A percentile compares a stretch with the other conserved stretches of the same genome.
These are phyloP conservation scores for Fusarium dlaminii DNA, from an alignment of 2,329 filamentous ascomycete species.

Conservation along the genomic window DNA sequence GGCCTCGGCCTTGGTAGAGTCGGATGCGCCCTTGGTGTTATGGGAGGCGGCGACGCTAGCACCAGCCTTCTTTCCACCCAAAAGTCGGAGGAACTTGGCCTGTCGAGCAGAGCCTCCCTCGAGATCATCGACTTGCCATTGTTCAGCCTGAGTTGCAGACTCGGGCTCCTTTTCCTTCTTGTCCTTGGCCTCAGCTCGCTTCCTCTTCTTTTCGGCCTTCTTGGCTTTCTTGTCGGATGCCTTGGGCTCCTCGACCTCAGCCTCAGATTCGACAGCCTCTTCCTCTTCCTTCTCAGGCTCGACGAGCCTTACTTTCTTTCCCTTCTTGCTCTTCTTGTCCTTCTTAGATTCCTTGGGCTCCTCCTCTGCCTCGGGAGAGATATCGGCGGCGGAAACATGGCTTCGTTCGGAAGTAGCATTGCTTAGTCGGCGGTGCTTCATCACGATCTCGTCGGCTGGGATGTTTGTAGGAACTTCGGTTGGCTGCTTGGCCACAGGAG, in stretches of 20 bases:
- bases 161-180: conserved; percentile 30
- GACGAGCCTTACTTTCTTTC: conserved; percentile 31
- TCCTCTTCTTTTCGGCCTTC: conserved; percentile 51
- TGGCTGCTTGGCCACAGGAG: conserved; percentile 27
- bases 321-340: conserved; percentile 45
- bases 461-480: conserved; percentile 35
- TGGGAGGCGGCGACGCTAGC: conserved; percentile 38
- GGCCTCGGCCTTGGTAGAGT: conserved; percentile 55
- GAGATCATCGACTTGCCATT: conserved; percentile 64
- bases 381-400: conserved; percentile 24
- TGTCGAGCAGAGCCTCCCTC: conserved; percentile 62
- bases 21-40: conserved; percentile 42
- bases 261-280: conserved; percentile 19
- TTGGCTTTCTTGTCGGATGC: conserved; percentile 46
- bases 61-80: conserved; percentile 61
- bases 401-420: conserved; percentile 42
- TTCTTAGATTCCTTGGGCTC: conserved; percentile 38
- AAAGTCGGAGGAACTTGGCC: conserved; percentile 65
- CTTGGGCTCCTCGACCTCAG: conserved; percentile 21
- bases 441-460: conserved; percentile 44
- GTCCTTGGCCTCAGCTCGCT: conserved; percentile 43
- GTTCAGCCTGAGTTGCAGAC: conserved; percentile 45
- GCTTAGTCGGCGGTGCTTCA: conserved; percentile 47
- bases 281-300: conserved; percentile 33
- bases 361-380: conserved; percentile 29